Base-by-base conservation (phyloP, 768 basidiomycete species). In the Paxillus ammoniavirescens region DNA sequence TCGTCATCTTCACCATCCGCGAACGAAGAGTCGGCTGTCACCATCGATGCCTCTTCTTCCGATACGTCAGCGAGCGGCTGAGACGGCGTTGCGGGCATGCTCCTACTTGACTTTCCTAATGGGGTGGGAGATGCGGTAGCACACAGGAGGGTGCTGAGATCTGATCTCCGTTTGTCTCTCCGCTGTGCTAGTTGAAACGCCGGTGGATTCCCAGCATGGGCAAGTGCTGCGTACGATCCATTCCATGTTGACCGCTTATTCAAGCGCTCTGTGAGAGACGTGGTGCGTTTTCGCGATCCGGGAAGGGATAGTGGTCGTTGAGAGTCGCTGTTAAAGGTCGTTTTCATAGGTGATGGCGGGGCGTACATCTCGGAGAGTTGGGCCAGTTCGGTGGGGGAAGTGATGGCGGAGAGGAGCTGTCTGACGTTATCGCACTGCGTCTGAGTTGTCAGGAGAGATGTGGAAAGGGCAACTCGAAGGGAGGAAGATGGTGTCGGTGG, bases 331-430 rank as follows among this genome's bases (percentile, higher is more conserved):
- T 64, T 57, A 54, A 69, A 71, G 2, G 60, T 60, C 17, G 58
- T 41, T 49, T 62, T 67, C 44, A 60, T 56, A 4, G 88, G 86
- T 0, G 86, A 89, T 0, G 89, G 80, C 5, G 91, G 91, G 0
- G 89, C 89, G 67, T 93, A 93, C 91, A 93, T 93, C 70, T 91
- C 91, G 10, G 87, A 75, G 10, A 93, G 77, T 64, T 89, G 91
- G 9, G 85, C 77, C n/a, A 91, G 74, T 58, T 89, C 84, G 13
- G 78, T 66, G 7, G 87, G 85, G 7, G 80, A 82, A 0, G 91
- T 86, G 43, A 93, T 80, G 13, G 90, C 91, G 7, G 85, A 79
- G 45, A 93, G 79, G 3, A 92, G 79, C 47, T 86, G 84, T 31
- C 91, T 87, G 58, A 93, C 82, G 53, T 87, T 88, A 64, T 92